Evolutionary conservation across 305 asterid genomes (phyloP).

Genomic region (Rubia balearica): DNA sequence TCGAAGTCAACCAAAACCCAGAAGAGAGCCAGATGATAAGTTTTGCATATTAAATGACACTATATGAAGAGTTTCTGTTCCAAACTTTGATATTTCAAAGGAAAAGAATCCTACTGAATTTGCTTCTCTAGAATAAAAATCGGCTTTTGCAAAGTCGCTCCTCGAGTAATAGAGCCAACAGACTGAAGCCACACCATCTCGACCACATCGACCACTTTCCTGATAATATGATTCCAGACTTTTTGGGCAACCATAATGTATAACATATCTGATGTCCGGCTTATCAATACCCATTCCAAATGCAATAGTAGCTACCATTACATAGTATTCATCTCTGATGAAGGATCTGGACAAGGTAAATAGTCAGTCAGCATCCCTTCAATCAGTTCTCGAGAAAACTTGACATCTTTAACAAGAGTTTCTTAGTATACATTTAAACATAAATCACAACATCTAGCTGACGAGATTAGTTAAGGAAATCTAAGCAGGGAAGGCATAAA

Average conservation of each 20-base stretch:
- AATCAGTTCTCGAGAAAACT: background rate
- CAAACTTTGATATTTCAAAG: slow-evolving; percentile 21
- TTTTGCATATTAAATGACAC: background rate
- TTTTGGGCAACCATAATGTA: slow-evolving; percentile 97
- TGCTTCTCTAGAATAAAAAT: slow-evolving; percentile 77
- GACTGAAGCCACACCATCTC: slow-evolving; percentile 88
- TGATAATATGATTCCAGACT: slow-evolving; percentile 96
- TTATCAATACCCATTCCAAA: slow-evolving; percentile 99
- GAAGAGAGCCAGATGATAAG: background rate
- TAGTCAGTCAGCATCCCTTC: slow-evolving; percentile 7
- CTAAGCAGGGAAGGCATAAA: slow-evolving; percentile 19
- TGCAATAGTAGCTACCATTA: slow-evolving; percentile 95
- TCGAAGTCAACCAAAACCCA: background rate
- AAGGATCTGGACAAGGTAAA: slow-evolving; percentile 57
- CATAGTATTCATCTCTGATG: slow-evolving; percentile 86
- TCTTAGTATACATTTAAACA: background rate
- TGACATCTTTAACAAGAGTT: background rate
- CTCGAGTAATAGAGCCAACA: slow-evolving; percentile 81
- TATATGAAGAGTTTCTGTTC: slow-evolving; percentile 3
- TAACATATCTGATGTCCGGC: slow-evolving; percentile 83
- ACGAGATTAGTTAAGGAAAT: background rate
- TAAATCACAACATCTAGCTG: background rate
- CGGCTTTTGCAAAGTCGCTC: slow-evolving; percentile 77
- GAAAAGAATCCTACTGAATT: slow-evolving; percentile 46
- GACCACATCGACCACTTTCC: slow-evolving; percentile 98